Base-by-base conservation (phyloP, 345 rosid species). In the Toxicodendron radicans region DNA sequence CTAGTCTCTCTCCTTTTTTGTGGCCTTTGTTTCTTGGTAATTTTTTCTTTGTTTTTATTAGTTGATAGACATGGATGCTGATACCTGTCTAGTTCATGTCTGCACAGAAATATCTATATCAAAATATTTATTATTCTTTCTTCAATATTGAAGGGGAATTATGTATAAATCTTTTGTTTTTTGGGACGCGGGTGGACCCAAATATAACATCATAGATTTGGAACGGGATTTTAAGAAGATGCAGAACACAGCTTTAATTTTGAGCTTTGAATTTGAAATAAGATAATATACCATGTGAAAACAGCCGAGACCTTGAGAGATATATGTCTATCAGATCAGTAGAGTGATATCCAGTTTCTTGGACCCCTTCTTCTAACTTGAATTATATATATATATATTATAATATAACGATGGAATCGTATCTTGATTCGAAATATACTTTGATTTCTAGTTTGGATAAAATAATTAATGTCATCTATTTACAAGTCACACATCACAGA, bases 221-320 rank as follows among this genome's bases (percentile, higher is more conserved):
- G 82, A 74, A 58, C 78, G 78, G 53, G 70, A 70, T 74, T 74
- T 79, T 64, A 74, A 27, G 75, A 79, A 70, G 78, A 74, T 79
- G 75, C 68, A 58, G 3, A 24, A 32, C 45, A 38, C 43, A 38
- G 43, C 43, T 38, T 38, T 38, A 38, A 38, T 38, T 27, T 66
- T 65, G 48, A 52, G 46, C 46, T 46, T 71, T 46, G 66, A n/a
- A 41, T 46, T 71, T 46, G 66, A n/a, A 41, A 27, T 45, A 9
- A 62, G 74, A 78, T 32, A 23, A 63, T 18, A 59, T 45, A 57
- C 48, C 78, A 78, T 78, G 56, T 73, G 78, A 57, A 56, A 73
- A 57, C 60, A 45, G 71, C 32, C 45, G 7, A 32, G n/a, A n/a
- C n/a, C n/a, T n/a, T 27, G 2, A 56, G 9, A 38, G 10, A 38